These are phyloP conservation scores for Rhododendron molle DNA, from an alignment of 148 eudicot species.

Conservation along the genomic window DNA sequence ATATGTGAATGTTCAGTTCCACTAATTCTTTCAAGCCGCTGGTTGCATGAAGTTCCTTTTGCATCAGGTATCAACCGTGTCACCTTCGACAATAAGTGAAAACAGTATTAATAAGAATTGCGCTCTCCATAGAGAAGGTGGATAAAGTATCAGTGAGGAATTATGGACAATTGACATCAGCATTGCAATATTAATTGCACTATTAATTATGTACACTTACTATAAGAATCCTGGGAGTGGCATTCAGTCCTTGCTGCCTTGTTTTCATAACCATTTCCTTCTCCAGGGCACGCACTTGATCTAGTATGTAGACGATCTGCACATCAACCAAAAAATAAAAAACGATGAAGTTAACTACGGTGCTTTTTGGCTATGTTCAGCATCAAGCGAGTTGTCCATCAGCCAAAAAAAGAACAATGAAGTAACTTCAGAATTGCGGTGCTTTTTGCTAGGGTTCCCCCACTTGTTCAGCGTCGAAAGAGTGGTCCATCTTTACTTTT, in stretches of 20 bases:
- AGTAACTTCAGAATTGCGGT: neutral
- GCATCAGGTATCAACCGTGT: slow-evolving; percentile 92
- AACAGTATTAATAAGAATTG: neutral
- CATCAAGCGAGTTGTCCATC: neutral
- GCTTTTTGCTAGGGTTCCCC: neutral
- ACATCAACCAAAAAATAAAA: neutral
- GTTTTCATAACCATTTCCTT: slow-evolving; percentile 69
- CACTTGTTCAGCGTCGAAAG: neutral
- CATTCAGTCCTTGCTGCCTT: slow-evolving; percentile 74
- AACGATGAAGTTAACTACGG: neutral
- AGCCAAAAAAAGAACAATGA: neutral
- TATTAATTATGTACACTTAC: slow-evolving; percentile 32
- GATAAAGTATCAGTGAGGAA: neutral
- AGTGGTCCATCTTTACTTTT: neutral
- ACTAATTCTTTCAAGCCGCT: slow-evolving; percentile 75
- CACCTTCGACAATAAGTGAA: slow-evolving; percentile 43
- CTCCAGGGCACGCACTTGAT: slow-evolving; percentile 97
- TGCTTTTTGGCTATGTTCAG: neutral
- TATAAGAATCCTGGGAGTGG: slow-evolving; percentile 77
- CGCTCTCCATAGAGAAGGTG: neutral
- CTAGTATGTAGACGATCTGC: slow-evolving; percentile 91
- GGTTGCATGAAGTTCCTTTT: slow-evolving; percentile 93
- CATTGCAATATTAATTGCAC: neutral
- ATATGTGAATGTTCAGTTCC: slow-evolving; percentile 82
- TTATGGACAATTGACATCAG: neutral